Conservation (phyloP, 768 basidiomycete species). For the Mycena maculata region DNA sequence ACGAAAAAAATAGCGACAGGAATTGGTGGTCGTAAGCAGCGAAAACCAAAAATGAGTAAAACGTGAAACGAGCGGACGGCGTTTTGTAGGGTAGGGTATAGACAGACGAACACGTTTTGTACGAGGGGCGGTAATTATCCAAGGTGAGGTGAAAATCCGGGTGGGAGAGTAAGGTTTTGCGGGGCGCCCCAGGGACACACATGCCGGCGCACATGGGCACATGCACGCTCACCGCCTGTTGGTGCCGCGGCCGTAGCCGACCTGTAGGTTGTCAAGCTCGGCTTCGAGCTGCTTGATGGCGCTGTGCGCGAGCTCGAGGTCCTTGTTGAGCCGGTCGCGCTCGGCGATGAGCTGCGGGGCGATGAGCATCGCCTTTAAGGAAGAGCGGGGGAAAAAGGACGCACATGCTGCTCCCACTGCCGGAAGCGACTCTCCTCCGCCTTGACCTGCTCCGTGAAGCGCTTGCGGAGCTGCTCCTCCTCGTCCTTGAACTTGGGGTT, state of each 20-base stretch:
- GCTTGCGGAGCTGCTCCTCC: constrained; percentile 94
- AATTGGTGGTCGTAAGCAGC: neutral
- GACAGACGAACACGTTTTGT: constrained; percentile 30
- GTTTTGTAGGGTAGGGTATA: constrained; percentile 25
- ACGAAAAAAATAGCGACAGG: constrained; percentile 12
- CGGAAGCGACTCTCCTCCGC: constrained; percentile 97
- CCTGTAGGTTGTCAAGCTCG: constrained; percentile 90
- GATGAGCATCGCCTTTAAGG: constrained; percentile 33
- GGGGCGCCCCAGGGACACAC: neutral
- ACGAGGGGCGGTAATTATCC: constrained; percentile 8
- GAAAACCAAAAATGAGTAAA: constrained; percentile 12
- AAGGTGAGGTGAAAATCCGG: constrained; percentile 6
- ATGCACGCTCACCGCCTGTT: constrained; percentile 63
- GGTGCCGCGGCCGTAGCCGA: constrained; percentile 84
- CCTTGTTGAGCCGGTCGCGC: constrained; percentile 98
- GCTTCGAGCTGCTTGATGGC: constrained; percentile 92
- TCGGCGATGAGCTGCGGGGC: constrained; percentile 90
- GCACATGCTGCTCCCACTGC: constrained; percentile 98
- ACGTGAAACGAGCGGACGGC: constrained; percentile 33
- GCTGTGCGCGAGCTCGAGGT: constrained; percentile 92
- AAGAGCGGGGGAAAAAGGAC: constrained; percentile 44
- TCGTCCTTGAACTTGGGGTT: constrained; percentile 99
- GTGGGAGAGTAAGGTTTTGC: neutral
- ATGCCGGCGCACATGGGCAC: no score
- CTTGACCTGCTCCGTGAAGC: constrained; percentile 99